Conservation (phyloP, 768 basidiomycete species). For the Termitomyces sp. region DNA sequence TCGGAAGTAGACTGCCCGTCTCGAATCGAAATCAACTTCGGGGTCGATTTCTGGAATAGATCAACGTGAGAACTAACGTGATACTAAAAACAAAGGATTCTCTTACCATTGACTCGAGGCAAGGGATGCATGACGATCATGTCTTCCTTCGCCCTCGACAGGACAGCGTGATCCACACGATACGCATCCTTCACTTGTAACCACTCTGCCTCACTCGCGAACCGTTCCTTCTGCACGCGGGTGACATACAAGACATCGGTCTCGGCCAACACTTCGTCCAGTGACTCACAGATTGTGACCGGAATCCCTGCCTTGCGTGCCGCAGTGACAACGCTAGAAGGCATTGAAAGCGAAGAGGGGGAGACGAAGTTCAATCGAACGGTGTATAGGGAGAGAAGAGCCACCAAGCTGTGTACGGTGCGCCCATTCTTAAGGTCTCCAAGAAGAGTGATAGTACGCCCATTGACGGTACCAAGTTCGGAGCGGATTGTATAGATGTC, state of each 20-base stretch:
- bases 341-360: conserved; percentile 85
- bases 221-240: conserved; percentile 93
- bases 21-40: conserved; percentile 94
- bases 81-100: not conserved
- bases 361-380: conserved; percentile 96
- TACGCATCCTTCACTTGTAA: conserved; percentile 88
- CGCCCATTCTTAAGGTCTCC: conserved; percentile 98
- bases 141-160: conserved; percentile 90
- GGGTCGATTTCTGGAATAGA: conserved; percentile 86
- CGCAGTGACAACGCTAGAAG: conserved; percentile 73
- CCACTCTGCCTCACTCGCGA: conserved; percentile 81
- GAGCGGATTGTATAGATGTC: conserved; percentile 96
- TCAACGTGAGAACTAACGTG: conserved; percentile 8
- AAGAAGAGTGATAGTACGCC: conserved; percentile 86
- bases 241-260: conserved; percentile 98
- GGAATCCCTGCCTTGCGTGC: conserved; percentile 81
- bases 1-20: conserved; percentile 94
- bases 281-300: conserved; percentile 78
- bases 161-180: conserved; percentile 89
- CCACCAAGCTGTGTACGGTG: conserved; percentile 95
- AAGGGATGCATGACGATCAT: conserved; percentile 99
- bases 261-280: conserved; percentile 87
- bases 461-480: conserved; percentile 97
- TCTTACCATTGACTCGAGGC: conserved; percentile 81
- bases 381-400: conserved; percentile 85